A percentile compares a stretch with the other conserved stretches of the same genome.
These are phyloP conservation scores for Tolypocladium guangdongense DNA, from an alignment of 2,329 filamentous ascomycete species.

Conservation along the genomic window DNA sequence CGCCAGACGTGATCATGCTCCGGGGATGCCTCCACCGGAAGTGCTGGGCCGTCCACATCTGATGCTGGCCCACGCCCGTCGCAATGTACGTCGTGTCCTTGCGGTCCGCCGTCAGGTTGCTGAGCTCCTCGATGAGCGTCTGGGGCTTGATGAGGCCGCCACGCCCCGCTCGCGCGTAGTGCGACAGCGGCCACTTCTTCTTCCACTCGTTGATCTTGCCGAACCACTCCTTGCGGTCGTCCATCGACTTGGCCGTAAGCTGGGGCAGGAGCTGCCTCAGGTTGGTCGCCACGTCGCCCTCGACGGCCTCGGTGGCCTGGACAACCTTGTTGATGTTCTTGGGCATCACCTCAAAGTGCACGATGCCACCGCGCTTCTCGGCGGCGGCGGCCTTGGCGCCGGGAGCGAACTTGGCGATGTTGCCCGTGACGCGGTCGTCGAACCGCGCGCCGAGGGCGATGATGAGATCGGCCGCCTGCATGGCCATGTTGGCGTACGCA, in stretches of 20 bases:
- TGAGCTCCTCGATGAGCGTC: slow-evolving; percentile 81
- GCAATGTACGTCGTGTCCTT: slow-evolving; percentile 81
- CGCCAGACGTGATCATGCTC: slow-evolving; percentile 92
- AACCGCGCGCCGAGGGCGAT: slow-evolving; percentile 90
- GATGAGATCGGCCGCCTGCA: slow-evolving; percentile 93
- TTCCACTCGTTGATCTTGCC: slow-evolving; percentile 86
- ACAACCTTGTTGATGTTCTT: slow-evolving; percentile 99
- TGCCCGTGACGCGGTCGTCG: slow-evolving; percentile 86
- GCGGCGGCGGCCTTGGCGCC: slow-evolving; percentile 73
- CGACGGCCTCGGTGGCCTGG: slow-evolving; percentile 88
- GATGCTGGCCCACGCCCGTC: slow-evolving; percentile 92
- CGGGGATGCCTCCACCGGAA: slow-evolving; percentile 89
- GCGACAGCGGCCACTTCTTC: slow-evolving; percentile 70
- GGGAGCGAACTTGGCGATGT: slow-evolving; percentile 78
- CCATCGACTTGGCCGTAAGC: slow-evolving; percentile 49
- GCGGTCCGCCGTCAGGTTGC: slow-evolving; percentile 65
- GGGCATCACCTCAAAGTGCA: slow-evolving; percentile 97
- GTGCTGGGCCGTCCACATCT: slow-evolving; percentile 98
- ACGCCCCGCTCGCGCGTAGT: slow-evolving; percentile 68
- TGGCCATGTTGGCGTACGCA: slow-evolving; percentile 94
- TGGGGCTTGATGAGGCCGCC: slow-evolving; percentile 88
- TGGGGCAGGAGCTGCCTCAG: slow-evolving; percentile 64
- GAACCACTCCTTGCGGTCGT: slow-evolving; percentile 75
- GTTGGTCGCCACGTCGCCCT: slow-evolving; percentile 81
- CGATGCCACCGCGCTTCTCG: slow-evolving; percentile 82